Conservation (phyloP, 2,329 filamentous ascomycete genomes). For the Phyllosticta citribraziliensis region DNA sequence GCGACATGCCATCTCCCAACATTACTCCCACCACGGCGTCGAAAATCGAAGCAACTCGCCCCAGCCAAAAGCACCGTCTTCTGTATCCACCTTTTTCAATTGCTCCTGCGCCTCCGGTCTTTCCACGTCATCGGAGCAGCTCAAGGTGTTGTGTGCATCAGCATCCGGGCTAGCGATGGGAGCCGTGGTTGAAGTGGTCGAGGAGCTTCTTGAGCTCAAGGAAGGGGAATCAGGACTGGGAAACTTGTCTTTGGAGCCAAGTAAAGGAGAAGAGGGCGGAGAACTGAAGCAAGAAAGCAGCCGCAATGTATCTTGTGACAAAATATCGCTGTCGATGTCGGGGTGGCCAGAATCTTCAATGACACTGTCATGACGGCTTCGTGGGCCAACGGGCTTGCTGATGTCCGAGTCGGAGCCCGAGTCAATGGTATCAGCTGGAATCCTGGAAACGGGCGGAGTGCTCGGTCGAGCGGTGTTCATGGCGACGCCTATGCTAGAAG, state of each 20-base stretch:
- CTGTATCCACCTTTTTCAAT: background rate
- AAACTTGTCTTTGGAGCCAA: background rate
- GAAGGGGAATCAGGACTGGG: background rate
- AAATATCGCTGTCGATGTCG: background rate
- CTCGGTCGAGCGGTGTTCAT: background rate
- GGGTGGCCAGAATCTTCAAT: background rate
- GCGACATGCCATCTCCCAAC: background rate
- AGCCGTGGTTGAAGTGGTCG: background rate
- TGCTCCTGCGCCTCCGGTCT: background rate
- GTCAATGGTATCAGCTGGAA: background rate
- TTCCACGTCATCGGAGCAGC: background rate
- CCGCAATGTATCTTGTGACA: background rate
- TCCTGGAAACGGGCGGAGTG: background rate
- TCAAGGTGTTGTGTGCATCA: background rate
- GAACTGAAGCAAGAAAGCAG: background rate
- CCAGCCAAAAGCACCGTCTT: background rate
- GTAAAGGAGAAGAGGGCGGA: background rate
- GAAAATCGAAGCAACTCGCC: background rate
- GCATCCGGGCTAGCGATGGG: background rate
- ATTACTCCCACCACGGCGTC: background rate
- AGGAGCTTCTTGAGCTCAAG: background rate
- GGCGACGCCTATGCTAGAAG: constrained; percentile 25
- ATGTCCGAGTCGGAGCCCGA: background rate
- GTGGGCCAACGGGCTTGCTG: background rate
- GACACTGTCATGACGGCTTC: background rate